phyloP scores from a whole-genome alignment of 176 grass and related monocot species.

The Musa acuminata region DNA sequence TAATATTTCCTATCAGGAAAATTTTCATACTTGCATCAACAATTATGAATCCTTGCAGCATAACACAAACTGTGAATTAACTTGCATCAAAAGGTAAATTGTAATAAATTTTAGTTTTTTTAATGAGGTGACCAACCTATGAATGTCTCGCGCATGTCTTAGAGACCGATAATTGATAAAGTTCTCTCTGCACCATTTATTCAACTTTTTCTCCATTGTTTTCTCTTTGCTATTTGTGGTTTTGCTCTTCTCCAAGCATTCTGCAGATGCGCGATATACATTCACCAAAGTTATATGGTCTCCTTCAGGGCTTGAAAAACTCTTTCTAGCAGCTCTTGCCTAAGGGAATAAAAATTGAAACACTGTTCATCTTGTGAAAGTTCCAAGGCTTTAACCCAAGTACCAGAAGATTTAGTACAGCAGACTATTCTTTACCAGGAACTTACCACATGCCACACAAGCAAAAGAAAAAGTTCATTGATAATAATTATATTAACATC shows the following conservation, averaged over 20 bases:
- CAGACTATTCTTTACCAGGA: background rate
- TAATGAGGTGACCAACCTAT: constrained; percentile 43
- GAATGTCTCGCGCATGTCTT: constrained; percentile 63
- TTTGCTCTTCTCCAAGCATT: constrained; percentile 78
- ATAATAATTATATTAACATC: no score
- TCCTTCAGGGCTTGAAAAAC: constrained; percentile 69
- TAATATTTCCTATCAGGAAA: background rate
- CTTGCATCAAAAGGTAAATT: background rate
- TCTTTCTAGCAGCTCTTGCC: constrained; percentile 88
- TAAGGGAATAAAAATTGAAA: constrained; percentile 6
- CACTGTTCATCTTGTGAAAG: background rate
- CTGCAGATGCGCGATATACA: constrained; percentile 54
- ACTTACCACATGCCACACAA: background rate
- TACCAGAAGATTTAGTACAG: background rate
- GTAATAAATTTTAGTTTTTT: background rate
- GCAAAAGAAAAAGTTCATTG: background rate
- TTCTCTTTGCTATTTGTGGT: constrained; percentile 71
- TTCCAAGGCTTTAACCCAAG: no score
- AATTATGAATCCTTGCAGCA: background rate
- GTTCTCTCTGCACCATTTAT: constrained; percentile 88
- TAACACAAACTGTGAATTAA: background rate
- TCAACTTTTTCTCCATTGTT: constrained; percentile 73
- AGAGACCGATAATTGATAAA: constrained; percentile 79
- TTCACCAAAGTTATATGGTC: constrained; percentile 86
- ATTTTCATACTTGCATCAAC: background rate